A percentile compares a stretch with the other conserved stretches of the same genome.
Evolutionary conservation across 768 basidiomycete genomes (phyloP).

Genomic region (Xerocomellus dryophilus): DNA sequence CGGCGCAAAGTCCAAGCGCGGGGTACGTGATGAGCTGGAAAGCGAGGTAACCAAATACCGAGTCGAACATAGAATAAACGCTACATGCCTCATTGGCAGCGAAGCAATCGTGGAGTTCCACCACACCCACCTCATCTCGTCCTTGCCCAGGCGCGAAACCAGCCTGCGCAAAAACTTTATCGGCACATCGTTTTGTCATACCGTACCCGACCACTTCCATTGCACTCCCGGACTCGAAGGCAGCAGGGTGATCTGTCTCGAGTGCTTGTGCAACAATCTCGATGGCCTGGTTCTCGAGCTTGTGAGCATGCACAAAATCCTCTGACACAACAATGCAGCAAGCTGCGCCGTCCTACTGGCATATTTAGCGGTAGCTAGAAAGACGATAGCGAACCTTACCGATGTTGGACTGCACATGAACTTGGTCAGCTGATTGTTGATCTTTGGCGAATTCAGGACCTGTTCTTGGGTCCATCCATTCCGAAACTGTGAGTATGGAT

Average conservation of each 20-base stretch:
- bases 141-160: slow-evolving; percentile 62
- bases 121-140: slow-evolving; percentile 73
- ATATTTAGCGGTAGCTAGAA: not conserved
- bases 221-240: slow-evolving; percentile 65
- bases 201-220: slow-evolving; percentile 82
- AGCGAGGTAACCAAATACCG: not conserved
- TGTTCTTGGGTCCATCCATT: slow-evolving; percentile 75
- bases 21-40: slow-evolving; percentile 75
- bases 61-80: not conserved
- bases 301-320: slow-evolving; percentile 66
- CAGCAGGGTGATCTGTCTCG: slow-evolving; percentile 59
- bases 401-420: slow-evolving; percentile 89
- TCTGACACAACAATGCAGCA: slow-evolving; percentile 78
- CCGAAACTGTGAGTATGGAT: slow-evolving; percentile 85
- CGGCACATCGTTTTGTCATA: slow-evolving; percentile 69
- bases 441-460: slow-evolving; percentile 61
- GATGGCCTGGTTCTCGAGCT: slow-evolving; percentile 82
- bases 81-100: slow-evolving; percentile 67
- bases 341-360: slow-evolving; percentile 64
- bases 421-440: slow-evolving; percentile 72
- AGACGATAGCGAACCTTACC: slow-evolving; percentile 32
- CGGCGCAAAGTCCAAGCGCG: slow-evolving; percentile 68
- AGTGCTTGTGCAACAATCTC: slow-evolving; percentile 70
- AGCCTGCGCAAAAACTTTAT: slow-evolving; percentile 67
- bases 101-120: slow-evolving; percentile 88